These are phyloP conservation scores for cucumber (Cucumis sativus) DNA, from an alignment of 306 rosid genomes.

Conservation along the genomic window Cucumber_9930_V3 NC_026660.2:3371501-3372000, in stretches of 20 bases:
- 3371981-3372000: slow-evolving; percentile 3
- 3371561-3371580: slow-evolving; percentile 12
- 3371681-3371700: slow-evolving; percentile 3
- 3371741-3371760: background rate
- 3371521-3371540: background rate
- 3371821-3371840: slow-evolving; percentile 87
- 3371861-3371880: no score
- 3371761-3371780: slow-evolving; percentile 4
- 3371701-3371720: background rate
- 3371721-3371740: background rate
- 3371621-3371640: slow-evolving; percentile 99
- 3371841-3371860: slow-evolving; percentile 53
- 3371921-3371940: no score
- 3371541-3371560: background rate
- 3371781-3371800: slow-evolving; percentile 68
- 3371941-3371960: no score
- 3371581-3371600: slow-evolving; percentile 93
- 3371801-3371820: slow-evolving; percentile 77
- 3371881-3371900: no score
- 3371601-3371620: slow-evolving; percentile 84
- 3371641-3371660: slow-evolving; percentile 85
- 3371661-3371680: slow-evolving; percentile 43
- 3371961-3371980: background rate
- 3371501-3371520: background rate
- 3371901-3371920: no score